Evolutionary conservation across 495 filamentous ascomycete genomes (phyloP), one percentile per base, ranked within the genome.

Genomic region (Tuber brumale): DNA sequence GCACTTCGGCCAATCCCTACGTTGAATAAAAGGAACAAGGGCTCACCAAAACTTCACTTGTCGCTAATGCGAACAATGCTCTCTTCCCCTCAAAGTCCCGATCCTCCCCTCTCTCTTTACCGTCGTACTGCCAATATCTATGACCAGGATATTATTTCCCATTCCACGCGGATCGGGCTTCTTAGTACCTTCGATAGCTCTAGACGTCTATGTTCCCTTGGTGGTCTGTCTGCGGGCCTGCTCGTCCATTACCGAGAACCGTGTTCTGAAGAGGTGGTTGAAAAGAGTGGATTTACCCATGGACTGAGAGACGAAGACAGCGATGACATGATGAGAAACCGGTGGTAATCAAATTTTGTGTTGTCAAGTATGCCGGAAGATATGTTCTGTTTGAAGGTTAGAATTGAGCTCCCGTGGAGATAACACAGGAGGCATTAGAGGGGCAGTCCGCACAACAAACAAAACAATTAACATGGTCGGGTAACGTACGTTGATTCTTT

Each of bases 261-360:
- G 87, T 70, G 95, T 99, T 72, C 94, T 93, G 83, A 99, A 99
- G 43, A 99, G 89, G 85, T 95, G 88, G 86, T 99, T 99, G 75
- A 99, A 90, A 31, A 99, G 88, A 39, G 95, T 99, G 23, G 95
- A 97, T 87, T 99, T 99, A 74, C 95, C 95, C 12, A 95, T 99
- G 70, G 95, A 98, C 87, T 99, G 95, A 42, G 94, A 97, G 42
- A 95, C 95, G 85, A 99, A 99, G 79, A 99, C 95, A 78, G 95
- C 97, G 78, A 99, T 97, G 77, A 99, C 90, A 84, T 99, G 95
- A 85, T 99, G 97, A 97, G 89, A 99, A 99, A 82, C 95, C 95
- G 76, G 93, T 90, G 71, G 91, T 88, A 44, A 92, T 91, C 83
- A 96, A 89, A 81, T 91, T 88, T 84, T 94, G 93, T 79, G 90